Base-by-base conservation (phyloP, 306 rosid species). In the Vigna unguiculata region DNA sequence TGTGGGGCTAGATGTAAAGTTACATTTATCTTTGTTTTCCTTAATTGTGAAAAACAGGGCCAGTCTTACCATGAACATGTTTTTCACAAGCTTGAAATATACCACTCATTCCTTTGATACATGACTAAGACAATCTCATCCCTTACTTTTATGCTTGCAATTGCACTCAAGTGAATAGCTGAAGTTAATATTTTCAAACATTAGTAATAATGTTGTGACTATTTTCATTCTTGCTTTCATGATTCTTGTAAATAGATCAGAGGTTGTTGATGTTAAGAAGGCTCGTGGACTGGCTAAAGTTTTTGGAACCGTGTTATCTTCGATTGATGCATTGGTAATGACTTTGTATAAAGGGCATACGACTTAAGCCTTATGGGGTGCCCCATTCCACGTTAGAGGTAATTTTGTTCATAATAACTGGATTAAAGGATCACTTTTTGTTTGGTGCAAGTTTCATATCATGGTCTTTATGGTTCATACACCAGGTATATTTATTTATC, bases 381-480 rank as follows among this genome's bases (percentile, higher is more conserved):
- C 81, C 9, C 76, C 82, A 9, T 53, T 73, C 78, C 83, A 83
- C 28, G 74, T 72, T n/a, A 57, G 40, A 76, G 67, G 51, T 22
- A 46, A 74, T 6, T 17, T 20, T 19, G 72, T 48, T 71, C 92
- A 71, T n/a, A 54, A 45, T 41, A 74, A 75, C 65, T 74, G 88
- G 85, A 71, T 77, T 10, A 82, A 83, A 69, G 88, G 91, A 17
- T 66, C 84, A 25, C 65, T 83, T 25, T 52, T 80, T 86, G 38
- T 24, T 68, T 11, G 74, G 80, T 84, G 81, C 77, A 47, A 84
- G 87, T 71, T 86, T 84, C 79, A 38, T 86, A 69, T 36, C 85
- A 69, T 88, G 88, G 91, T 85, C 85, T 32, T 11, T 70, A 17
- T 77, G 82, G 85, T 86, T n/a, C 82, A 65, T 83, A 63, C 30